phyloP scores from a whole-genome alignment of 2,329 filamentous ascomycete species.

The Neoscytalidium dimidiatum region DNA sequence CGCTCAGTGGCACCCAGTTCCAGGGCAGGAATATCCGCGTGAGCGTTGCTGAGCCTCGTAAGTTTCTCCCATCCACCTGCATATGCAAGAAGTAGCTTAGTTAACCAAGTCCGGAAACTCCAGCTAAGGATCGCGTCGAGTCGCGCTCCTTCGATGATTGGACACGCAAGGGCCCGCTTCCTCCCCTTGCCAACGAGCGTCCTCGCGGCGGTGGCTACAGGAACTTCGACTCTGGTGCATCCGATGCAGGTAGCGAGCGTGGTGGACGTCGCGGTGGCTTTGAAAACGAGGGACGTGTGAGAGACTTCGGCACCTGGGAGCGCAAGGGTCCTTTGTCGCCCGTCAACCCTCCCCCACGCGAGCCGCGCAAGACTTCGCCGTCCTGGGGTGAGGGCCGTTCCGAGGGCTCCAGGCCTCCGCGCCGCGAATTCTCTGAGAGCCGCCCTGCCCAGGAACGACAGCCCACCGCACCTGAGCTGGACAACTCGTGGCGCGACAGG shows the following conservation, averaged over 20 bases:
- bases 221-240: constrained; percentile 55
- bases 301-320: constrained; percentile 90
- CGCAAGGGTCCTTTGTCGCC: constrained; percentile 89
- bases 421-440: constrained; percentile 63
- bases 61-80: constrained; percentile 44
- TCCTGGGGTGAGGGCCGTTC: constrained; percentile 72
- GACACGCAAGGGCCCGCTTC: constrained; percentile 88
- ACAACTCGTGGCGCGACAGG: constrained; percentile 87
- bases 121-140: constrained; percentile 86
- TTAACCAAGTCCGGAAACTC: constrained; percentile 38
- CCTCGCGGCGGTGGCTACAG: constrained; percentile 51
- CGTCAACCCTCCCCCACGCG: constrained; percentile 48
- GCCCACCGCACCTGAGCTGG: constrained; percentile 86
- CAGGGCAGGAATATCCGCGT: constrained; percentile 88
- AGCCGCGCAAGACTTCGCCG: constrained; percentile 61
- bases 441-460: constrained; percentile 66
- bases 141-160: constrained; percentile 84
- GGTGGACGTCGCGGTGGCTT: constrained; percentile 63
- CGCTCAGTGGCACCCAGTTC: constrained; percentile 78
- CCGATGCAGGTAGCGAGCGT: constrained; percentile 62
- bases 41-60: constrained; percentile 97
- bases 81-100: background rate
- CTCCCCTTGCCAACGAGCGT: constrained; percentile 66
- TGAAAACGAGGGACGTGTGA: constrained; percentile 71
- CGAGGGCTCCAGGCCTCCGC: constrained; percentile 76